Percentiles rank a stretch among this genome's conserved stretches.
Evolutionary conservation across 768 basidiomycete genomes (phyloP).

Genomic region (Mycena vulgaris): DNA sequence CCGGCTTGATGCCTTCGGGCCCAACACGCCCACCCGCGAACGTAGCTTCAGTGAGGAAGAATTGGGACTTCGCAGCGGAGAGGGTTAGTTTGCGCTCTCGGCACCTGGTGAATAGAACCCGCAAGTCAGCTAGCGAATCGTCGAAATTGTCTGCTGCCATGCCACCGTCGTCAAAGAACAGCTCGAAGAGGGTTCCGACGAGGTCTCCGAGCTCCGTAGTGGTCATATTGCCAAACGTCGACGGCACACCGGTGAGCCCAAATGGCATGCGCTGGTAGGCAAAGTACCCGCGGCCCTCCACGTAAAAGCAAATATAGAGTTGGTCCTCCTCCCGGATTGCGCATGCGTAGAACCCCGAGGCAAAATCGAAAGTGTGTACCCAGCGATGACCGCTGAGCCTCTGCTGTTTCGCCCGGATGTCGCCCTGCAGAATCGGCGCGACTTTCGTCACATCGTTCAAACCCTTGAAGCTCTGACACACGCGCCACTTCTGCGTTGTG

Average conservation of each 20-base stretch:
- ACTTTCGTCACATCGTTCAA: constrained; percentile 52
- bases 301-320: constrained; percentile 54
- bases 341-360: constrained; percentile 53
- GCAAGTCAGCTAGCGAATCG: constrained; percentile 5
- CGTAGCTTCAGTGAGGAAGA: constrained; percentile 53
- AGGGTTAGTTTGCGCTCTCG: constrained; percentile 33
- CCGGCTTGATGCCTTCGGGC: constrained; percentile 50
- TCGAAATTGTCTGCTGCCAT: constrained; percentile 32
- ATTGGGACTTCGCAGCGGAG: constrained; percentile 32
- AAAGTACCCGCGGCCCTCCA: constrained; percentile 55
- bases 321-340: constrained; percentile 39
- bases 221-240: constrained; percentile 51
- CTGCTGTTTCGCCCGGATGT: constrained; percentile 57
- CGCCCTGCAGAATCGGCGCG: constrained; percentile 51
- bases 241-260: constrained; percentile 56
- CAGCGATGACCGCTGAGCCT: constrained; percentile 53
- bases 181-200: constrained; percentile 29
- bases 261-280: constrained; percentile 55
- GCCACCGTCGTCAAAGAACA: constrained; percentile 34
- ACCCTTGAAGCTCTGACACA: constrained; percentile 57
- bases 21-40: constrained; percentile 54
- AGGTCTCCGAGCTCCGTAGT: constrained; percentile 45
- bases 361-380: constrained; percentile 54
- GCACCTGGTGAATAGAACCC: constrained; percentile 41
- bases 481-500: constrained; percentile 50